Evolutionary conservation across 2,329 filamentous ascomycete species (phyloP).

Genomic region (Fusarium sp.): DNA sequence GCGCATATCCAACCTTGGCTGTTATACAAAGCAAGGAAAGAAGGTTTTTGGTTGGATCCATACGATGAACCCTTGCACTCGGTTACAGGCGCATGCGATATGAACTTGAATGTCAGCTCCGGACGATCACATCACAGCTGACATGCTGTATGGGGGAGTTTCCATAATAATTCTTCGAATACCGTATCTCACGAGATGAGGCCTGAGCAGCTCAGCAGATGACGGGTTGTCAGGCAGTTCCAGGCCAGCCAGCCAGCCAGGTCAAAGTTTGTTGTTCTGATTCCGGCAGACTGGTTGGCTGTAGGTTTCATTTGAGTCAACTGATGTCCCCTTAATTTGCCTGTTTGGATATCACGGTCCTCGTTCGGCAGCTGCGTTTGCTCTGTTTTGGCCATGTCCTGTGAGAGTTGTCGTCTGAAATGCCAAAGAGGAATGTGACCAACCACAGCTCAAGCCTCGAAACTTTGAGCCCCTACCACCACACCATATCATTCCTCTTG

Average conservation of each 20-base stretch:
- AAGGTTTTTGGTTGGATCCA: slow-evolving; percentile 14
- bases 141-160: slow-evolving; percentile 13
- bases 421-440: not conserved
- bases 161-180: slow-evolving; percentile 3
- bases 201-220: slow-evolving; percentile 19
- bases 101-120: slow-evolving; percentile 12
- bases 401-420: slow-evolving; percentile 1
- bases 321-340: slow-evolving; percentile 17
- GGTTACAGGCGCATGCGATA: slow-evolving; percentile 8
- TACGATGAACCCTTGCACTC: slow-evolving; percentile 18
- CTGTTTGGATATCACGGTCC: slow-evolving; percentile 10
- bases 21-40: slow-evolving; percentile 9
- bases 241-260: slow-evolving; percentile 26
- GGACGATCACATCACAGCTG: slow-evolving; percentile 17
- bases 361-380: slow-evolving; percentile 12
- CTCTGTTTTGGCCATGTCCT: slow-evolving; percentile 20
- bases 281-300: slow-evolving; percentile 16
- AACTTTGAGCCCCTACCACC: slow-evolving; percentile 4
- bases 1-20: not conserved
- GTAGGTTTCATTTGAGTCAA: slow-evolving; percentile 7
- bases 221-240: slow-evolving; percentile 20
- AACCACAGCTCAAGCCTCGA: slow-evolving; percentile 19
- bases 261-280: slow-evolving; percentile 17
- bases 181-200: slow-evolving; percentile 3
- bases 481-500: slow-evolving; percentile 30